Base-by-base conservation (phyloP, 1,284 basidiomycete genomes). In the Athelia sp. region DNA sequence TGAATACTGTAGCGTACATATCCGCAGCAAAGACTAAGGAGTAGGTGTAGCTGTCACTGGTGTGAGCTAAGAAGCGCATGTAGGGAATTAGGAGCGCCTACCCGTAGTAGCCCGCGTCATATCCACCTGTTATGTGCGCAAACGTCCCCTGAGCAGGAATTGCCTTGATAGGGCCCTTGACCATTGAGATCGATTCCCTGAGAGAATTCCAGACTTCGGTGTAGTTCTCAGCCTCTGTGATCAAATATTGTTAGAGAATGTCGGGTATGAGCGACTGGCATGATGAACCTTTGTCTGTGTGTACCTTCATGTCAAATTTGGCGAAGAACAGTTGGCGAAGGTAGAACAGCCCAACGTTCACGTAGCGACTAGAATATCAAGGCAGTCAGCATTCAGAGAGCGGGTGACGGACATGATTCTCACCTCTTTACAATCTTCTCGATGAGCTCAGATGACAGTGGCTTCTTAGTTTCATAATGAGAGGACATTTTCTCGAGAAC, bases 241-340 rank as follows among this genome's bases (percentile, higher is more conserved):
- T 21, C 43, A 48, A 26, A 24, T 23, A 17, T 2, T 18, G 9
- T 47, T 32, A 46, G 32, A 22, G 9, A n/a, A 8, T 45, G 21
- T 48, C 46, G 13, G 4, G 13, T 29, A 29, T 13, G 38, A 19
- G 42, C 18, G 18, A 44, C 8, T 51, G 22, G 8, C 18, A 23
- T 40, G 3, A 56, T 48, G 9, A 32, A 79, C 84, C 78, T 67
- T 85, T 74, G 58, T 83, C 78, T 2, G 79, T 84, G 62, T 91
- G 88, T 3, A 90, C 82, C 57, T 79, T 79, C 58, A 90, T 76
- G 60, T 90, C 88, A 58, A 83, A 91, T 57, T 81, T 84, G 56
- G 85, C 88, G 57, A 90, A 90, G 75, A 90, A 91, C 11, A 91
- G 70, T 61, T 92, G 88, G 23, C 87, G 81, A 15, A 92, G 76